These are phyloP conservation scores for Calamus simplicifolius DNA, from an alignment of 176 grass and related monocot genomes.

Conservation along the genomic window DNA sequence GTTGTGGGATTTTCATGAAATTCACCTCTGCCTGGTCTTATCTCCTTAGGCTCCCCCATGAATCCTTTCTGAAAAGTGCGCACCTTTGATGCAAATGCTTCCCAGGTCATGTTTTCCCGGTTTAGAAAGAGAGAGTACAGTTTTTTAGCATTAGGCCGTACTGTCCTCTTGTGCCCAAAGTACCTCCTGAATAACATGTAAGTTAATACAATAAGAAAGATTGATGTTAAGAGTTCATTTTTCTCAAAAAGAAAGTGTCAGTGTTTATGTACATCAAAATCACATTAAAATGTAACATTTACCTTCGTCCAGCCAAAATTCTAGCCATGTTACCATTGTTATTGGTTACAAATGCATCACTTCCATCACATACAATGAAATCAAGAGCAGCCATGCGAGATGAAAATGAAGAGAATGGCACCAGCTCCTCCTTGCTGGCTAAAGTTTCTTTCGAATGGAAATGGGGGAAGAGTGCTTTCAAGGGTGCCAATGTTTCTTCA, in stretches of 20 bases:
- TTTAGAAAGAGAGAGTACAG: slow-evolving; percentile 61
- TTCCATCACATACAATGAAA: slow-evolving; percentile 87
- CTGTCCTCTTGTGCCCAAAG: slow-evolving; percentile 84
- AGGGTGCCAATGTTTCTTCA: slow-evolving; percentile 49
- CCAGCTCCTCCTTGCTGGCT: slow-evolving; percentile 49
- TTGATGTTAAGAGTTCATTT: too few species aligned
- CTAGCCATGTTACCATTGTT: slow-evolving; percentile 90
- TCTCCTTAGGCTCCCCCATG: slow-evolving; percentile 76
- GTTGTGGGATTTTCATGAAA: slow-evolving; percentile 68
- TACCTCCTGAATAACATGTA: slow-evolving; percentile 47
- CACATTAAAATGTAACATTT: slow-evolving; percentile 2
- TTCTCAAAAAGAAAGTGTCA: too few species aligned
- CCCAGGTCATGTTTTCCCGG: slow-evolving; percentile 64
- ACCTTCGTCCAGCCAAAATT: slow-evolving; percentile 74
- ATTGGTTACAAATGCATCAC: slow-evolving; percentile 88
- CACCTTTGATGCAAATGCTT: slow-evolving; percentile 52
- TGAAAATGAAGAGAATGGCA: slow-evolving; percentile 51
- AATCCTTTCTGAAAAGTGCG: slow-evolving; percentile 53
- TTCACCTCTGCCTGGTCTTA: slow-evolving; percentile 58
- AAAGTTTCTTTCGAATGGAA: slow-evolving; percentile 79
- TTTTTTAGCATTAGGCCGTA: slow-evolving; percentile 69
- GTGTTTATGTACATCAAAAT: too few species aligned
- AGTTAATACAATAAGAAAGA: neutral
- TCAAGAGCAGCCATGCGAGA: slow-evolving; percentile 91
- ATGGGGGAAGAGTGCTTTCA: slow-evolving; percentile 83